phyloP scores from a whole-genome alignment of 2,329 filamentous ascomycete genomes.

The Plenodomus biglobosus region DNA sequence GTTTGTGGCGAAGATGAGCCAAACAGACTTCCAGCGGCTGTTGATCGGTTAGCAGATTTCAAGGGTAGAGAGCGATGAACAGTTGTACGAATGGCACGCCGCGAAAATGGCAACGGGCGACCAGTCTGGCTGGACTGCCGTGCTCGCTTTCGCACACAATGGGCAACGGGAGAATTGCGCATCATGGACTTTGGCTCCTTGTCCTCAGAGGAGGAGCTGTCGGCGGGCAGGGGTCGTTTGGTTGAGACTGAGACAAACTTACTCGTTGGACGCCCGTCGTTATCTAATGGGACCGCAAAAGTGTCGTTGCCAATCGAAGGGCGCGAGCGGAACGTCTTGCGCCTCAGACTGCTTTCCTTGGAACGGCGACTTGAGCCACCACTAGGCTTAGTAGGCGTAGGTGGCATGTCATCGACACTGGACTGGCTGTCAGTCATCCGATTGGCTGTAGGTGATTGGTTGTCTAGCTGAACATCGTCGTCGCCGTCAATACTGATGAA shows the following conservation, averaged over 20 bases:
- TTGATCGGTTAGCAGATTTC: slow-evolving; percentile 39
- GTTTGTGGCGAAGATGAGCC: slow-evolving; percentile 73
- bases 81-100: slow-evolving; percentile 31
- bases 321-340: slow-evolving; percentile 51
- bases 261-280: slow-evolving; percentile 37
- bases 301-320: slow-evolving; percentile 51
- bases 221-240: slow-evolving; percentile 26
- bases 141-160: slow-evolving; percentile 44
- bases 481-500: slow-evolving; percentile 80
- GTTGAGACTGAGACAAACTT: slow-evolving; percentile 34
- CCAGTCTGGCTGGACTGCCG: slow-evolving; percentile 40
- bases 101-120: slow-evolving; percentile 47
- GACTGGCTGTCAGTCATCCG: slow-evolving; percentile 57
- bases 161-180: slow-evolving; percentile 32
- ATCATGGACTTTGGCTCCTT: slow-evolving; percentile 37
- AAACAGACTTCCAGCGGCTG: slow-evolving; percentile 57
- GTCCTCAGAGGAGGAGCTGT: slow-evolving; percentile 37
- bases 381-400: slow-evolving; percentile 83
- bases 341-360: slow-evolving; percentile 55
- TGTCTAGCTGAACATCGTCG: slow-evolving; percentile 54
- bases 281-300: slow-evolving; percentile 45
- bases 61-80: slow-evolving; percentile 4
- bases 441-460: slow-evolving; percentile 59
- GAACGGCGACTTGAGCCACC: slow-evolving; percentile 49
- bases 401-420: slow-evolving; percentile 75